Conservation (phyloP, 2,329 filamentous ascomycete species). For the Beauveria sp. region DNA sequence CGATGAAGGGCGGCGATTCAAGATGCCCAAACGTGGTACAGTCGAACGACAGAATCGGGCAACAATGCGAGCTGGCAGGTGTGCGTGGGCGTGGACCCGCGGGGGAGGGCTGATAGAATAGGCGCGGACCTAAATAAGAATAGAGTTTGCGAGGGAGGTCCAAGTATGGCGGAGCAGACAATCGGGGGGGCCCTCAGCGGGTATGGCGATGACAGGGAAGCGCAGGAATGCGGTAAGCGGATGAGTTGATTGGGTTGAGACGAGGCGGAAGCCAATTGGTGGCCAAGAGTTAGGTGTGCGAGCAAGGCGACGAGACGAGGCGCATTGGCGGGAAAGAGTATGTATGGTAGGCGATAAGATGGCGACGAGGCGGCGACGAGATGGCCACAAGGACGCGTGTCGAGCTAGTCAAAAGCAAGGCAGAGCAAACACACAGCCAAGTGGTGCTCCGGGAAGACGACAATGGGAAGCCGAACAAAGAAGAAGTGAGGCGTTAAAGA, state of each 20-base stretch:
- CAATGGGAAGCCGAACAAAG: neutral
- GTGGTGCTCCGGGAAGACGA: neutral
- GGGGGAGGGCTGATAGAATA: neutral
- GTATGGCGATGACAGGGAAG: neutral
- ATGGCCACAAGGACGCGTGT: neutral
- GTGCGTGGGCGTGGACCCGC: neutral
- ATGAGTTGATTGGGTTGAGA: neutral
- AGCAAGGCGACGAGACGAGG: neutral
- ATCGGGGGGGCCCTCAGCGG: neutral
- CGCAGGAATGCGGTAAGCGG: neutral
- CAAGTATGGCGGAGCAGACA: neutral
- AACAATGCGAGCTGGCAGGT: neutral
- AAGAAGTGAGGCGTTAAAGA: neutral
- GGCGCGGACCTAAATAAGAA: neutral
- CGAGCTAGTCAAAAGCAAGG: neutral
- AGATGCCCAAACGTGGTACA: neutral
- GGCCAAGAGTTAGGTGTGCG: neutral
- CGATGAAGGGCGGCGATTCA: neutral
- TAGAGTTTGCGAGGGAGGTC: neutral
- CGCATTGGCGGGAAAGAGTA: neutral
- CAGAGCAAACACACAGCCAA: constrained; percentile 5
- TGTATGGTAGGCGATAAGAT: neutral
- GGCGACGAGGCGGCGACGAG: neutral
- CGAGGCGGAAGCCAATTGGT: neutral
- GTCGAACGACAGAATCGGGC: neutral